phyloP scores from a whole-genome alignment of 73 alveolate genomes.

The Paramecium tetraurelia region DNA sequence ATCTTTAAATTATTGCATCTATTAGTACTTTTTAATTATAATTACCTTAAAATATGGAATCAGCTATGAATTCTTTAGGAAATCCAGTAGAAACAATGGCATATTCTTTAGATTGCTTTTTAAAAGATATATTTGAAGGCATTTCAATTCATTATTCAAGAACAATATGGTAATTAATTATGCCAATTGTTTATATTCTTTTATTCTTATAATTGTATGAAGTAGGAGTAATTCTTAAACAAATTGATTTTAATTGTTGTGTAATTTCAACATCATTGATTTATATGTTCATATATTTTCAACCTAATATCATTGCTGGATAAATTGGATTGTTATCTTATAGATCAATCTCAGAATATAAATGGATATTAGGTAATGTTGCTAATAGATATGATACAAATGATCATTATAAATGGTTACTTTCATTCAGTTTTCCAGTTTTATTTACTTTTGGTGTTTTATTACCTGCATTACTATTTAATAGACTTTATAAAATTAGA shows the following conservation, averaged over 20 bases:
- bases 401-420: background rate
- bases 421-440: background rate
- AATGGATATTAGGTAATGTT: slow-evolving; percentile 7
- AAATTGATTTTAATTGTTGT: background rate
- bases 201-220: background rate
- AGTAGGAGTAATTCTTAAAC: background rate
- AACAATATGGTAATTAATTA: background rate
- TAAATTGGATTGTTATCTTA: background rate
- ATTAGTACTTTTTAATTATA: slow-evolving; percentile 14
- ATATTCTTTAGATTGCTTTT: background rate
- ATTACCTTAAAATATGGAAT: background rate
- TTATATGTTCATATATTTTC: background rate
- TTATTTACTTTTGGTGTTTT: background rate
- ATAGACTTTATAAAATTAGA: background rate
- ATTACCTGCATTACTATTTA: background rate
- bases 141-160: background rate
- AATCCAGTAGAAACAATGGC: background rate
- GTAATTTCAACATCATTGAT: background rate
- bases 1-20: slow-evolving; percentile 19
- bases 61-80: background rate
- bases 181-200: background rate
- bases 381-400: background rate
- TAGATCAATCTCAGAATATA: background rate
- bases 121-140: background rate
- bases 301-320: slow-evolving; percentile 1